Evolutionary conservation across 2,329 filamentous ascomycete genomes (phyloP).

Genomic region (Aspergillus pseudoterreus): DNA sequence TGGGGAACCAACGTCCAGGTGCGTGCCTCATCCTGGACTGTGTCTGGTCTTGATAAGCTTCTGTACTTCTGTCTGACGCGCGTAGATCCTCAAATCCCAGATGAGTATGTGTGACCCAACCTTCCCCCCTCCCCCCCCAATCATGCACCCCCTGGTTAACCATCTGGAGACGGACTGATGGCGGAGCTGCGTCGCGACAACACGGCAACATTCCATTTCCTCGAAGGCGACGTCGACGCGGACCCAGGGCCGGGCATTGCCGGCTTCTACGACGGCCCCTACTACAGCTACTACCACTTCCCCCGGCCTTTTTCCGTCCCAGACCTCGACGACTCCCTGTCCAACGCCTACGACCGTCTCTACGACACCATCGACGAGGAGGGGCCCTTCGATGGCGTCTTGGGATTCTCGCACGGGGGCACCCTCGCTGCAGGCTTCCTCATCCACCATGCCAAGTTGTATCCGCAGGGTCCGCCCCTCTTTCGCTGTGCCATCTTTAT

Average conservation of each 20-base stretch:
- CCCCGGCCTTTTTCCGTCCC: slow-evolving; percentile 20
- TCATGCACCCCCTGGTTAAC: not conserved
- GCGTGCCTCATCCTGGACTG: not conserved
- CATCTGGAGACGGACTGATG: slow-evolving; percentile 20
- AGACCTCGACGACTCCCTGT: slow-evolving; percentile 20
- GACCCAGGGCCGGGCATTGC: slow-evolving; percentile 26
- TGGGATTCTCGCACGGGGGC: slow-evolving; percentile 35
- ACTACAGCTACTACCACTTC: slow-evolving; percentile 31
- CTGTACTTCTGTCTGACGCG: not conserved
- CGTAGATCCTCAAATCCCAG: slow-evolving; percentile 27
- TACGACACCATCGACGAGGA: slow-evolving; percentile 25
- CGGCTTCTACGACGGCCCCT: slow-evolving; percentile 29
- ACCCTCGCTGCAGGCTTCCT: slow-evolving; percentile 29
- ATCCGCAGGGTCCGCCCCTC: slow-evolving; percentile 16
- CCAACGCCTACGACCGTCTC: slow-evolving; percentile 24
- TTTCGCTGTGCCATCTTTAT: slow-evolving; percentile 35
- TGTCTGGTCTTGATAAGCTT: not conserved
- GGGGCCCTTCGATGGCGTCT: slow-evolving; percentile 30
- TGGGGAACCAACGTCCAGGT: slow-evolving; percentile 31
- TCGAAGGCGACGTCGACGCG: slow-evolving; percentile 28
- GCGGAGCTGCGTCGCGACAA: slow-evolving; percentile 25
- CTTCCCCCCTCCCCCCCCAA: not conserved
- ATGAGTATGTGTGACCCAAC: slow-evolving; percentile 18
- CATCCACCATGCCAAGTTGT: slow-evolving; percentile 24
- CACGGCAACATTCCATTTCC: slow-evolving; percentile 26